Base-by-base conservation (phyloP, 2,329 filamentous ascomycete species). In the Phialophora macrospora region DNA sequence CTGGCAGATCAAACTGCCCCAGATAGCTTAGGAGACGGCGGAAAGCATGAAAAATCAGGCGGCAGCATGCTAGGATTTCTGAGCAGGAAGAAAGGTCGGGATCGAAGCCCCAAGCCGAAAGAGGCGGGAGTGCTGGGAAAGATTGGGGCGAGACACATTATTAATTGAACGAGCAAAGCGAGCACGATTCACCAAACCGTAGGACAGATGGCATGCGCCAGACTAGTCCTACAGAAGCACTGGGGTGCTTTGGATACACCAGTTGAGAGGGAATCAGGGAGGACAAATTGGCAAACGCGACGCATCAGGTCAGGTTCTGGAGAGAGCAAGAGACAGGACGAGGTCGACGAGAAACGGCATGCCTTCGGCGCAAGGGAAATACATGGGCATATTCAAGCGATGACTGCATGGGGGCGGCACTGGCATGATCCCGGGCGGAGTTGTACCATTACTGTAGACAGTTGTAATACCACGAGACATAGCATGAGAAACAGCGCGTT, bases 111-210 rank as follows among this genome's bases (percentile, higher is more conserved):
- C 1, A 97, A 97, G 80, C 93, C 93, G 28, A 94, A 92, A 77
- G 93, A 98, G 80, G 87, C 92, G 62, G 95, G 95, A 65, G 93
- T 99, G 7, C 76, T 99, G 65, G 95, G 95, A 64, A 98, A 98
- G 76, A 93, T 98, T 77, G 95, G 95, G 17, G 93, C 95, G 11
- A 85, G 95, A 75, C 89, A 92, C 70, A 86, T 94, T 63, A 90
- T 94, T 74, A 88, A 87, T 72, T 90, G 81, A 81, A 72, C 38
- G n/a, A 55, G 9, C 17, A 24, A 14, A 20, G 22, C 26, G 22
- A 34, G 8, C 2, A n/a, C 52, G 14, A 52, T 14, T n/a, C 17
- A 44, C 17, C 38, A n/a, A n/a, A 44, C 14, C 38, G 4, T n/a
- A 44, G 38, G 32, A 34, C 38, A n/a, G 38, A 17, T n/a, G 34